Base-by-base conservation (phyloP, 345 rosid species). In the Geranium rotundifolium region DNA sequence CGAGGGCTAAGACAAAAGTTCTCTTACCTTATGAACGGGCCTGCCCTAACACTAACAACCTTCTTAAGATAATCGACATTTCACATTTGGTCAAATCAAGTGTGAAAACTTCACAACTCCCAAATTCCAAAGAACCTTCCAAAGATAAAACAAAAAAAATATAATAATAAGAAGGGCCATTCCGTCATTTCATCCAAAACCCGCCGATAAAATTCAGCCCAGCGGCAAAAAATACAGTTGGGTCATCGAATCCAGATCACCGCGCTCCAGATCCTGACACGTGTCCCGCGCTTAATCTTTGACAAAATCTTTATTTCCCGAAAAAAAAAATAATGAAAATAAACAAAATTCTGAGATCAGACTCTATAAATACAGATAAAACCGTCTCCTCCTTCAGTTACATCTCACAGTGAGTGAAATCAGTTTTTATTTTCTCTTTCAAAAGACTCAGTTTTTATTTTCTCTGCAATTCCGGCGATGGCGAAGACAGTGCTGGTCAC, bases 401-500 rank as follows among this genome's bases (percentile, higher is more conserved):
- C 50, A 41, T 41, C 50, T 41, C 50, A 41, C 50, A 41, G 37
- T 4, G 10, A 41, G 12, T 41, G 1, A 41, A 41, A 41, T 1
- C 4, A 31, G 37, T 7, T 2, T 31, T 31, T 31, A 3, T 4
- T 41, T 41, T 41, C 14, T 41, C 50, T 41, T 41, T 1, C 12
- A 5, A 6, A 41, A 41, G 50, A 41, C 50, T 41, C 50, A 6
- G 14, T 41, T 41, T 41, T 41, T 41, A 4, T 8, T 4, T 34
- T 34, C 41, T 9, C 50, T 41, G 4, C 50, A 41, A 41, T 31
- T 12, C 50, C 50, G 50, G 50, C 50, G 50, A 82, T 79, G 86
- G 69, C 75, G 59, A 71, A 54, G 63, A 81, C 30, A 58, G 72
- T 93, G 60, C 75, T 95, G 60, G 97, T 95, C 19, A 88, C 95